These are phyloP conservation scores for Rhodotorula sphaerocarpa DNA, from an alignment of 768 basidiomycete genomes.

Conservation along the genomic window DNA sequence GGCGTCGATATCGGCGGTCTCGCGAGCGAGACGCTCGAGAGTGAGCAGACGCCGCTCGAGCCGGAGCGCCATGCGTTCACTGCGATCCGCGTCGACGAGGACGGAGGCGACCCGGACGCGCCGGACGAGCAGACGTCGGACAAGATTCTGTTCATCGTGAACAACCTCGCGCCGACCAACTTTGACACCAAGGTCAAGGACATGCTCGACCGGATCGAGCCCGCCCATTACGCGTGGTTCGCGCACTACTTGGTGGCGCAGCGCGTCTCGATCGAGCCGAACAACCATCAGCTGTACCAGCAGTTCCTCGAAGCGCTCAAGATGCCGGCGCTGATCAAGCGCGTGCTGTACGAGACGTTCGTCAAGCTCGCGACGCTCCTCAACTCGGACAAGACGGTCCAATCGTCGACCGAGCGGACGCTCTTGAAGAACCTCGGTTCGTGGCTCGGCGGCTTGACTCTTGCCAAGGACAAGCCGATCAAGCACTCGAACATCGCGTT, in stretches of 20 bases:
- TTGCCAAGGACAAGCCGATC: slow-evolving; percentile 86
- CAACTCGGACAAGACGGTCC: slow-evolving; percentile 83
- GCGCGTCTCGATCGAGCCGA: slow-evolving; percentile 88
- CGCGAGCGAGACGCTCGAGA: slow-evolving; percentile 15
- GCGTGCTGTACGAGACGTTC: slow-evolving; percentile 89
- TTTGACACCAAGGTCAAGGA: slow-evolving; percentile 79
- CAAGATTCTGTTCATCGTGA: slow-evolving; percentile 92
- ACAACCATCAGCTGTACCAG: slow-evolving; percentile 91
- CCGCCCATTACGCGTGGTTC: slow-evolving; percentile 84
- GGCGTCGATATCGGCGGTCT: slow-evolving; percentile 37
- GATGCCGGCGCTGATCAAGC: slow-evolving; percentile 57
- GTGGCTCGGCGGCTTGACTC: slow-evolving; percentile 88
- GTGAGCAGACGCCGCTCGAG: slow-evolving; percentile 41
- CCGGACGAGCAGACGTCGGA: slow-evolving; percentile 86
- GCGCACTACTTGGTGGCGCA: slow-evolving; percentile 96
- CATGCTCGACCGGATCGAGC: slow-evolving; percentile 74
- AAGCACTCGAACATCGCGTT: slow-evolving; percentile 86
- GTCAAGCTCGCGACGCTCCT: slow-evolving; percentile 74
- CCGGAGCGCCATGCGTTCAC: slow-evolving; percentile 56
- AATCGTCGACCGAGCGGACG: slow-evolving; percentile 72
- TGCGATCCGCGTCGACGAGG: slow-evolving; percentile 63
- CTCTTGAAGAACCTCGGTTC: slow-evolving; percentile 87
- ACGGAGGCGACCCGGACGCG: slow-evolving; percentile 55
- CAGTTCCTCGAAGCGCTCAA: slow-evolving; percentile 82
- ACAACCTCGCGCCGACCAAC: slow-evolving; percentile 90